Conservation (phyloP, 768 basidiomycete species). For the Pulveroboletus ravenelii region DNA sequence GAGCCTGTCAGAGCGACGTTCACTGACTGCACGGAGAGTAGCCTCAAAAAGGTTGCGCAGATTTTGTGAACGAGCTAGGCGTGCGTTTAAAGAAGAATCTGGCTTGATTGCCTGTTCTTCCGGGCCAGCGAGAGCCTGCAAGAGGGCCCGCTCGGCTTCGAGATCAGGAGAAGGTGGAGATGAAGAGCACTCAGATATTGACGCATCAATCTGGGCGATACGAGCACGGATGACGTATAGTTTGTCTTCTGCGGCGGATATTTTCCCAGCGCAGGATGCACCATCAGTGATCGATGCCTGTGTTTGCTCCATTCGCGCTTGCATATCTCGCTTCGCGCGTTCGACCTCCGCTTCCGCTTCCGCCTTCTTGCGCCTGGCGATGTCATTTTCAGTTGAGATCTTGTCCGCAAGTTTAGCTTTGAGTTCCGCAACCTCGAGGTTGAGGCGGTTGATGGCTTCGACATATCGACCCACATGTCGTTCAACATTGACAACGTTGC, state of each 20-base stretch:
- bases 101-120: conserved; percentile 66
- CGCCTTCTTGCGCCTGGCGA: conserved; percentile 59
- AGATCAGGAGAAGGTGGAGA: conserved; percentile 48
- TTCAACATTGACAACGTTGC: conserved; percentile 93
- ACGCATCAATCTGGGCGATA: conserved; percentile 50
- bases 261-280: conserved; percentile 65
- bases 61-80: conserved; percentile 67
- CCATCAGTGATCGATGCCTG: conserved; percentile 70
- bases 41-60: conserved; percentile 81
- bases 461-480: conserved; percentile 95
- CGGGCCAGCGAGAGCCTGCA: conserved; percentile 60
- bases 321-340: conserved; percentile 67
- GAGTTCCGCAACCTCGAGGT: conserved; percentile 76
- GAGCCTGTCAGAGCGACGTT: conserved; percentile 72
- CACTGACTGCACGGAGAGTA: conserved; percentile 76
- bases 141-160: conserved; percentile 67
- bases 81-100: conserved; percentile 52
- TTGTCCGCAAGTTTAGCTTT: conserved; percentile 82
- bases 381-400: conserved; percentile 55
- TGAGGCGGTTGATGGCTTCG: conserved; percentile 87
- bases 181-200: conserved; percentile 32
- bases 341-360: conserved; percentile 74
- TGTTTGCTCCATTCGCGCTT: conserved; percentile 65
- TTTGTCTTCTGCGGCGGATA: conserved; percentile 65
- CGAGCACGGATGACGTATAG: conserved; percentile 60